Conservation (phyloP, 257 asterid species). For the Solanum rostratum region DNA sequence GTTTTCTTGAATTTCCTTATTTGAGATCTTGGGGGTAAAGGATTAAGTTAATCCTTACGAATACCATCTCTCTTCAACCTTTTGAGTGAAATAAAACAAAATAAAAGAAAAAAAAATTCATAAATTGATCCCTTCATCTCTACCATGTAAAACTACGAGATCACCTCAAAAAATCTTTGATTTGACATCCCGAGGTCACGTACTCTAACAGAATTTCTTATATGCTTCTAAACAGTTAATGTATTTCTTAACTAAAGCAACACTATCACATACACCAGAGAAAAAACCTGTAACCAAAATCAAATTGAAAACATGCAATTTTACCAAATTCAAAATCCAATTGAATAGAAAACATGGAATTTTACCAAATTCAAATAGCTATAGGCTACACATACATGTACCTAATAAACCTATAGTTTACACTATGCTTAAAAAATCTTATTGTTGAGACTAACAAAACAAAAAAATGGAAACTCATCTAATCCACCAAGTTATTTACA, state of each 20-base stretch:
- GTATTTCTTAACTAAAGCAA: not conserved
- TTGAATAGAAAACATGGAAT: not conserved
- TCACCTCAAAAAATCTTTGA: too few relatives aligned
- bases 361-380: not conserved
- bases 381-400: not conserved
- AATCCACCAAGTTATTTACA: not conserved
- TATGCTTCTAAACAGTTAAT: not conserved
- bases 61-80: too few relatives aligned
- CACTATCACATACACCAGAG: not conserved
- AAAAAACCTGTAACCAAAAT: too few relatives aligned
- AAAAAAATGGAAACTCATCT: not conserved
- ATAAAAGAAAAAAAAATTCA: too few relatives aligned
- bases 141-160: too few relatives aligned
- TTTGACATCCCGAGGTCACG: too few relatives aligned
- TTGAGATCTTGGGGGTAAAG: too few relatives aligned
- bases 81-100: too few relatives aligned
- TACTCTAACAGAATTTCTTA: not conserved
- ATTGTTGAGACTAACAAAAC: not conserved
- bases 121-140: too few relatives aligned
- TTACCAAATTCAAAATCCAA: not conserved
- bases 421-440: not conserved
- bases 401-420: not conserved
- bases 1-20: too few relatives aligned
- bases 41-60: too few relatives aligned
- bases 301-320: not conserved